Percentiles rank a stretch among this genome's conserved stretches.
phyloP scores from a whole-genome alignment of 805 yeast genomes.

The Candida xiaguanensis region DNA sequence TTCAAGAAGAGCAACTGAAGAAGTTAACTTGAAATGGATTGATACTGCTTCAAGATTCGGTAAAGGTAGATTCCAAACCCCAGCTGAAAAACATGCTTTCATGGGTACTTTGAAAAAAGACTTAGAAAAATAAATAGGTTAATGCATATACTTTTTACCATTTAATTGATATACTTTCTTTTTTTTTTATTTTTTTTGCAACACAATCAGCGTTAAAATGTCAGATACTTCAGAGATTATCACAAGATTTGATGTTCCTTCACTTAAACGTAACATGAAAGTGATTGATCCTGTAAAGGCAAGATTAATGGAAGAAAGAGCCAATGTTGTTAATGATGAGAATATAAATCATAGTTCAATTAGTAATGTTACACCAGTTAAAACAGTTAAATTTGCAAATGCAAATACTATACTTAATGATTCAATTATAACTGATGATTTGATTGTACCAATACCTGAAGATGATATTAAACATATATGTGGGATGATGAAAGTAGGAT shows the following conservation, averaged over 20 bases:
- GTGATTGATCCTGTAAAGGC: background rate
- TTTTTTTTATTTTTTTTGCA: conserved; percentile 1
- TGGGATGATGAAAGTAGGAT: background rate
- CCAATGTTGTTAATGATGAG: conserved; percentile 2
- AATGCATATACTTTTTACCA: too few species aligned
- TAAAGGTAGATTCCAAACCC: conserved; percentile 99
- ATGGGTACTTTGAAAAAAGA: conserved; percentile 99
- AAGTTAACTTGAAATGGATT: conserved; percentile 98
- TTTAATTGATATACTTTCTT: too few species aligned
- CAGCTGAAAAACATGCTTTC: conserved; percentile 99
- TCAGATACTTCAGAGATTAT: background rate
- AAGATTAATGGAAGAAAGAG: conserved; percentile 3
- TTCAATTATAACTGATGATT: background rate
- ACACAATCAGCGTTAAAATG: background rate
- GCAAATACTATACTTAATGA: background rate
- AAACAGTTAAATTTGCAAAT: background rate
- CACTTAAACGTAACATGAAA: background rate
- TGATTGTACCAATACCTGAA: background rate
- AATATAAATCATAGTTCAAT: conserved; percentile 3
- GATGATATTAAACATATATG: conserved; percentile 2
- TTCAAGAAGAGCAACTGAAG: conserved; percentile 95
- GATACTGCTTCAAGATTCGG: conserved; percentile 99
- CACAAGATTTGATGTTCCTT: background rate
- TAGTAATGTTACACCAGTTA: background rate
- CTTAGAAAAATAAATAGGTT: conserved; percentile 46